Conservation (phyloP, 805 yeast species). For the Saccharomycopsis sp. region DNA sequence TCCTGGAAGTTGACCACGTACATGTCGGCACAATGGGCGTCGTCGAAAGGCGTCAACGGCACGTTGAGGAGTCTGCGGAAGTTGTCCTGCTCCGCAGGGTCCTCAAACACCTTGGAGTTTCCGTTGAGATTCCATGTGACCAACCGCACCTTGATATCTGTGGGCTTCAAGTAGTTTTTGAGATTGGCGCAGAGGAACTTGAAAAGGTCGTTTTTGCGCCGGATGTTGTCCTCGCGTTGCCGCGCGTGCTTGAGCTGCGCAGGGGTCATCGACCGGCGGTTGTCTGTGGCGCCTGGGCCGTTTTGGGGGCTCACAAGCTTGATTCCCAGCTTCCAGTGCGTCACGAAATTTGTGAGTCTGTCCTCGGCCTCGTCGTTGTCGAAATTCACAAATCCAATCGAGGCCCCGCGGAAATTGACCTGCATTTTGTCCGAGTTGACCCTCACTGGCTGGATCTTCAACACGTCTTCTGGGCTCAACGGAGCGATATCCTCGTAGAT, state of each 20-base stretch:
- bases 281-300: slow-evolving; percentile 1
- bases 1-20: slow-evolving; percentile 44
- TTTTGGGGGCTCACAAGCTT: slow-evolving; percentile 17
- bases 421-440: slow-evolving; percentile 19
- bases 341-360: slow-evolving; percentile 25
- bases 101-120: slow-evolving; percentile 21
- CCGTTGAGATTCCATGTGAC: slow-evolving; percentile 38
- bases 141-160: slow-evolving; percentile 25
- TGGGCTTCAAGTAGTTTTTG: slow-evolving; percentile 13
- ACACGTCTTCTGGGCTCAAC: slow-evolving; percentile 7
- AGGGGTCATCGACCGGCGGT: not conserved
- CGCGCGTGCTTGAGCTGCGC: slow-evolving; percentile 1
- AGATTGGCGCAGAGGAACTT: slow-evolving; percentile 17
- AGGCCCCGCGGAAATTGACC: slow-evolving; percentile 10
- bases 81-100: slow-evolving; percentile 16
- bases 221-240: slow-evolving; percentile 15
- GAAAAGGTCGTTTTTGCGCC: slow-evolving; percentile 17
- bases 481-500: slow-evolving; percentile 11
- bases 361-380: slow-evolving; percentile 17
- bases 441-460: slow-evolving; percentile 18
- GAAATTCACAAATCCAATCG: slow-evolving; percentile 13
- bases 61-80: slow-evolving; percentile 22
- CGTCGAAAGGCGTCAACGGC: slow-evolving; percentile 8
- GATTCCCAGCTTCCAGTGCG: slow-evolving; percentile 27
- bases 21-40: slow-evolving; percentile 27